Conservation (phyloP, 2,329 filamentous ascomycete genomes). For the Gnomoniopsis sp. region DNA sequence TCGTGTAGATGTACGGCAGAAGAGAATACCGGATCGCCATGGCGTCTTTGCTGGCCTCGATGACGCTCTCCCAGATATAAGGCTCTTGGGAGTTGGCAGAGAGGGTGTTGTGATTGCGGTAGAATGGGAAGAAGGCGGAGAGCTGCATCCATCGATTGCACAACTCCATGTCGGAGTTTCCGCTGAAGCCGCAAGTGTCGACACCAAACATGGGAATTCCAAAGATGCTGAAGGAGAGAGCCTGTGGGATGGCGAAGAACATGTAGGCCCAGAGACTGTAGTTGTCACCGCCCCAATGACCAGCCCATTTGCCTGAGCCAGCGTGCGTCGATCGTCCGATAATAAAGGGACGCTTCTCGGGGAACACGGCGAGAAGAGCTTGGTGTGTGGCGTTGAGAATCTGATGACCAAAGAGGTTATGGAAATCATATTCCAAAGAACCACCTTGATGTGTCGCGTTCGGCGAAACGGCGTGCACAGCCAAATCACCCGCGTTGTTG, state of each 20-base stretch:
- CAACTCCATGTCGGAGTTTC: constrained; percentile 65
- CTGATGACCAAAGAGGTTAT: constrained; percentile 74
- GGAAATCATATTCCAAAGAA: constrained; percentile 68
- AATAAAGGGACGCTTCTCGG: constrained; percentile 74
- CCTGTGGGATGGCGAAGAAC: constrained; percentile 74
- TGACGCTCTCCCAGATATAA: constrained; percentile 65
- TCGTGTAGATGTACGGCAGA: constrained; percentile 73
- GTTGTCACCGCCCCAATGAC: constrained; percentile 83
- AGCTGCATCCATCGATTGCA: constrained; percentile 62
- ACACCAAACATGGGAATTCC: constrained; percentile 75
- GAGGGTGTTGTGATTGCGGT: constrained; percentile 70
- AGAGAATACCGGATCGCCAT: constrained; percentile 70
- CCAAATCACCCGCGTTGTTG: constrained; percentile 69
- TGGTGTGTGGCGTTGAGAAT: constrained; percentile 76
- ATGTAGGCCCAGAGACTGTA: constrained; percentile 68
- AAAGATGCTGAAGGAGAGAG: constrained; percentile 70
- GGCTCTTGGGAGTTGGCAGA: constrained; percentile 65
- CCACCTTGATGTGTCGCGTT: constrained; percentile 77
- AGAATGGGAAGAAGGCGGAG: constrained; percentile 71
- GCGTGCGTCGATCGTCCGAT: constrained; percentile 78
- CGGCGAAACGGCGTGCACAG: constrained; percentile 68
- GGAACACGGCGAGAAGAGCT: constrained; percentile 61
- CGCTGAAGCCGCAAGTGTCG: constrained; percentile 68
- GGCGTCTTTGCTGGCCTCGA: constrained; percentile 59
- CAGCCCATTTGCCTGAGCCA: constrained; percentile 70